Percentiles rank a stretch among this genome's conserved stretches.
Evolutionary conservation across 768 basidiomycete genomes (phyloP).

Genomic region (Lactarius sanguifluus): DNA sequence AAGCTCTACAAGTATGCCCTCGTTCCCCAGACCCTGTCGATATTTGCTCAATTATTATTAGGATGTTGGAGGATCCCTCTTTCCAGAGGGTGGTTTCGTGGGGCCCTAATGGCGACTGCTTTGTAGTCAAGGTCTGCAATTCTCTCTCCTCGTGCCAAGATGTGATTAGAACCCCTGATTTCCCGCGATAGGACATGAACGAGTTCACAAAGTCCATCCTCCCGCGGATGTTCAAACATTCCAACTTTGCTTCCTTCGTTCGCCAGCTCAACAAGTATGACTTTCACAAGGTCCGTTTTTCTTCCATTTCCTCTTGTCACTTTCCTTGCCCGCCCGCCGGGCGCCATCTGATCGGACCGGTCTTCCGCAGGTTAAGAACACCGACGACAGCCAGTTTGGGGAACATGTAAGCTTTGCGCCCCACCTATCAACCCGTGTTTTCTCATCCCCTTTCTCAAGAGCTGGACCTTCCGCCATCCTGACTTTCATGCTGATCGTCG

Average conservation of each 20-base stretch:
- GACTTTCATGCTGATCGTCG: conserved; percentile 53
- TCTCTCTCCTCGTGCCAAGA: conserved; percentile 11
- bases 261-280: conserved; percentile 95
- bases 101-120: conserved; percentile 83
- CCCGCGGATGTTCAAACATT: conserved; percentile 92
- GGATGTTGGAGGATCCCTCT: conserved; percentile 84
- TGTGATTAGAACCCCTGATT: conserved; percentile 23
- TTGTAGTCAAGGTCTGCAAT: conserved; percentile 67
- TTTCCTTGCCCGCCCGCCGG: conserved; percentile 19
- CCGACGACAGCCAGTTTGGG: conserved; percentile 73
- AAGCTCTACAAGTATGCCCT: conserved; percentile 81
- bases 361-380: conserved; percentile 67
- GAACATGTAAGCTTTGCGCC: conserved; percentile 47
- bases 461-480: conserved; percentile 55
- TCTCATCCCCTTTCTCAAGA: conserved; percentile 32
- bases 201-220: conserved; percentile 90
- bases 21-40: not conserved
- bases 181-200: conserved; percentile 72
- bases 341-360: conserved; percentile 24
- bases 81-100: conserved; percentile 77
- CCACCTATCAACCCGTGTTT: conserved; percentile 33
- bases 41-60: conserved; percentile 34
- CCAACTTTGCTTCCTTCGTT: conserved; percentile 91
- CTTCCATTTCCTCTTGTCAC: conserved; percentile 13
- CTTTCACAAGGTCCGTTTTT: conserved; percentile 74